Evolutionary conservation across 495 filamentous ascomycete species (phyloP), one percentile per base, ranked within the genome.

Genomic region (Trichocladium uniseriatum): DNA sequence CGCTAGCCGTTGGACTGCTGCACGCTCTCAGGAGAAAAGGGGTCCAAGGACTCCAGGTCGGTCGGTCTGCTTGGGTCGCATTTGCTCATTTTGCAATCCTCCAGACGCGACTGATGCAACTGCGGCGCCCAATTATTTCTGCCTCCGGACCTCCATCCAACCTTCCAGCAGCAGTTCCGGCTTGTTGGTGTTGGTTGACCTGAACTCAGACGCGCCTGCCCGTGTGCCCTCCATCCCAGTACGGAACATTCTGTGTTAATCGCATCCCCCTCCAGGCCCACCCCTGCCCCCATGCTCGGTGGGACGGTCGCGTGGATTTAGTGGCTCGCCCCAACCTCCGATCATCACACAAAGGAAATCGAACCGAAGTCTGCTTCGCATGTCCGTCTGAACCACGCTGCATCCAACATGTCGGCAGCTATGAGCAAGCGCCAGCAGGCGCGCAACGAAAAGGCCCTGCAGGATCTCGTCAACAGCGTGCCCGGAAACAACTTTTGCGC

Each of bases 401-500:
- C 54, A 55, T 59, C 54, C 58, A 59, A 63, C 53, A 78, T 78
- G 76, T 65, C 75, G 22, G 66, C 62, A 39, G 59, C 70, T 22
- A 56, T 77, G 53, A 95, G 79, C 74, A 98, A 97, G 79, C 89
- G 92, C 63, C 86, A 95, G 70, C 89, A 94, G 75, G 86, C 83
- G 76, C 90, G 92, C 72, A 95, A 97, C 68, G 92, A 98, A 75
- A 87, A 84, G 61, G 71, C 80, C 24, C 74, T 98, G 56, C 87
- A 95, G 62, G 92, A 97, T 29, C 78, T 98, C 51, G 84, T 96
- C 64, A 84, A 85, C 48, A 79, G 67, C 13, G 85, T 95, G 36
- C 81, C 89, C 35, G 92, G 92, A 36, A 98, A 98, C 76, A 89
- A 94, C 66, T 70, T 83, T 56, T 98, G 92, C 70, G 94, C 92